Percentiles rank a stretch among this genome's conserved stretches.
phyloP scores from a whole-genome alignment of 768 basidiomycete genomes.

The Tremella mesenterica region DNA sequence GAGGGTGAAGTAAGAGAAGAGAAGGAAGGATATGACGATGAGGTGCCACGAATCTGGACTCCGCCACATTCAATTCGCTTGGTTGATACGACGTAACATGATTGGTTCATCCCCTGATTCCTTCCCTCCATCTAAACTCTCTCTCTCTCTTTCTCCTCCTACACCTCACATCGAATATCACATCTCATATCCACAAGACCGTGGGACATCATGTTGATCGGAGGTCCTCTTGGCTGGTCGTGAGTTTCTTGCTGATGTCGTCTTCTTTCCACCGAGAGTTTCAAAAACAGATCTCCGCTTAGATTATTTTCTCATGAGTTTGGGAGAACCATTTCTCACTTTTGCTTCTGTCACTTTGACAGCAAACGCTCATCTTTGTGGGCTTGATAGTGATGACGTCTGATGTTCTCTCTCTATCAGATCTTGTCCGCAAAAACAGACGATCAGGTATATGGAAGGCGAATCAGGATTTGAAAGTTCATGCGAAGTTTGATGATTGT shows the following conservation, averaged over 20 bases:
- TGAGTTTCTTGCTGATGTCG: conserved; percentile 9
- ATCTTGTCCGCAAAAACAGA: too few species aligned
- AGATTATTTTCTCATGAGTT: background rate
- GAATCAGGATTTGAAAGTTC: too few species aligned
- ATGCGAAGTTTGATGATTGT: too few species aligned
- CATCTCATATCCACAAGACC: background rate
- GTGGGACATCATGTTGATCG: conserved; percentile 27
- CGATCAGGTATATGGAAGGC: too few species aligned
- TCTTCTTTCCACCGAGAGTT: background rate
- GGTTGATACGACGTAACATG: background rate
- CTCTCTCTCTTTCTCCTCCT: background rate
- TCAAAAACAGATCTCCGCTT: background rate
- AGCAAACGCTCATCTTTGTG: background rate
- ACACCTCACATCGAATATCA: background rate
- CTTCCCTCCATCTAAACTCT: background rate
- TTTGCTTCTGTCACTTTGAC: background rate
- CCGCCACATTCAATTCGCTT: background rate
- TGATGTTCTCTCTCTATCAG: background rate
- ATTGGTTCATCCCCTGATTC: background rate
- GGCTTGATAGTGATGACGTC: background rate
- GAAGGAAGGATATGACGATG: background rate
- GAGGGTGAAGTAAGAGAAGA: background rate
- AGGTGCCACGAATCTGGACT: background rate
- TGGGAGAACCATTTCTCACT: background rate
- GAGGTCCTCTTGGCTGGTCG: conserved; percentile 37